Conservation (phyloP, 306 rosid genomes). For the Vigna hirtella region DNA sequence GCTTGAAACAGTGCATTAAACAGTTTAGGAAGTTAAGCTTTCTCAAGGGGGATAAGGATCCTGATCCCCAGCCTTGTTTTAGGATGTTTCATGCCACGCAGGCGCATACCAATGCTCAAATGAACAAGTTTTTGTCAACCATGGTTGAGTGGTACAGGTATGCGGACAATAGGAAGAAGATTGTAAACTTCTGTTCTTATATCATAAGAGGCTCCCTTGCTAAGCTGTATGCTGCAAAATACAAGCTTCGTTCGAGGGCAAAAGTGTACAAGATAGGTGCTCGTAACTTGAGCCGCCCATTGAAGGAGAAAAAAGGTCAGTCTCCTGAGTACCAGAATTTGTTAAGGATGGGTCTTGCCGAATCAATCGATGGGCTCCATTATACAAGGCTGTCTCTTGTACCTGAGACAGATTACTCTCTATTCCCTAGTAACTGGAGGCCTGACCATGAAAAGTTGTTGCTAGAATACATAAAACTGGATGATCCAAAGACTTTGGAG, state of each 20-base stretch:
- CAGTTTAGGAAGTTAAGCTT: constrained; percentile 86
- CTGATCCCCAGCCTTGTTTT: constrained; percentile 97
- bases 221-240: constrained; percentile 97
- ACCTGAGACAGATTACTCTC: constrained; percentile 91
- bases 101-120: constrained; percentile 96
- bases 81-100: constrained; percentile 99
- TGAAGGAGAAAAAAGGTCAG: constrained; percentile 96
- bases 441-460: constrained; percentile 90
- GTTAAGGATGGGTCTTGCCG: constrained; percentile 94
- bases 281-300: constrained; percentile 84
- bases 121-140: constrained; percentile 90
- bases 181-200: constrained; percentile 93
- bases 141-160: constrained; percentile 93
- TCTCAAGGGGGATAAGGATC: constrained; percentile 93
- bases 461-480: constrained; percentile 81
- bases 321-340: constrained; percentile 93
- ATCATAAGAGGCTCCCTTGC: constrained; percentile 92
- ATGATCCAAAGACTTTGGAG: constrained; percentile 80
- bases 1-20: constrained; percentile 91
- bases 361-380: constrained; percentile 93
- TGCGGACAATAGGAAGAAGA: constrained; percentile 94
- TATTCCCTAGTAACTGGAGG: constrained; percentile 85
- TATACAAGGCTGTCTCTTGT: constrained; percentile 92
- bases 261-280: constrained; percentile 94
- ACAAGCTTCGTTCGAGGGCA: constrained; percentile 96